Percentiles rank a stretch among this genome's conserved stretches.
Conservation (phyloP, 495 filamentous ascomycete species). For the Penicillium simplicissimum region DNA sequence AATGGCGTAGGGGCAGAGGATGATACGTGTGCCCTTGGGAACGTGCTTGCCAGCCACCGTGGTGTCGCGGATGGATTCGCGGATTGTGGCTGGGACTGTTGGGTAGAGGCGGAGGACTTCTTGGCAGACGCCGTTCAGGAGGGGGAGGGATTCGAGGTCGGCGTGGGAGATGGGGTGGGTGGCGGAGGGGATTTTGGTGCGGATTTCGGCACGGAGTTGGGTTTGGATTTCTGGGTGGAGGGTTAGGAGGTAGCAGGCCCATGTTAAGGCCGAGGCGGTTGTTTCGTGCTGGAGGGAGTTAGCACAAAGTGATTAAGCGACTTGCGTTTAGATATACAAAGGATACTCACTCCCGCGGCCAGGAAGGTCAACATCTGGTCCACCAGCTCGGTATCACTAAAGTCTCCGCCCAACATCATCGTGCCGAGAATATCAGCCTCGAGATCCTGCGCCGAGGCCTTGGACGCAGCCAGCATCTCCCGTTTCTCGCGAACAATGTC, state of each 20-base stretch:
- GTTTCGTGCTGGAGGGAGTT: constrained; percentile 48
- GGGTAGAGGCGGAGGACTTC: constrained; percentile 53
- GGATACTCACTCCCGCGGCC: constrained; percentile 44
- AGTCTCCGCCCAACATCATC: constrained; percentile 54
- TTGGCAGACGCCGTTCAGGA: constrained; percentile 54
- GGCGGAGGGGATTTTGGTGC: constrained; percentile 37
- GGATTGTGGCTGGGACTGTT: constrained; percentile 52
- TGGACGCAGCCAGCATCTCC: constrained; percentile 49
- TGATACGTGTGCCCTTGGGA: constrained; percentile 45
- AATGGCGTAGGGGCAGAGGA: constrained; percentile 46
- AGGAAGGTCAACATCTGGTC: constrained; percentile 59
- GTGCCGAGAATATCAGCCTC: constrained; percentile 72
- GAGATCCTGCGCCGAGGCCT: constrained; percentile 54
- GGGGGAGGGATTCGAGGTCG: constrained; percentile 51
- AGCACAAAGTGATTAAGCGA: constrained; percentile 3
- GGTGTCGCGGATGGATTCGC: constrained; percentile 48
- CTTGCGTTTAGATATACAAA: no score
- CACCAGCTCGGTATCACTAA: constrained; percentile 52
- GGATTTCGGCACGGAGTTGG: constrained; percentile 50
- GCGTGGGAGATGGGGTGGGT: constrained; percentile 29
- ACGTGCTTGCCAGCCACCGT: constrained; percentile 44
- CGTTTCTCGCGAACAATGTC: constrained; percentile 68
- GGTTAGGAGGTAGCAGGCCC: constrained; percentile 52
- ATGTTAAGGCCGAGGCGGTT: constrained; percentile 54
- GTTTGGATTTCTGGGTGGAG: constrained; percentile 48